Conservation (phyloP, 1,284 basidiomycete genomes). For the Sanghuangporus baumii region DNA sequence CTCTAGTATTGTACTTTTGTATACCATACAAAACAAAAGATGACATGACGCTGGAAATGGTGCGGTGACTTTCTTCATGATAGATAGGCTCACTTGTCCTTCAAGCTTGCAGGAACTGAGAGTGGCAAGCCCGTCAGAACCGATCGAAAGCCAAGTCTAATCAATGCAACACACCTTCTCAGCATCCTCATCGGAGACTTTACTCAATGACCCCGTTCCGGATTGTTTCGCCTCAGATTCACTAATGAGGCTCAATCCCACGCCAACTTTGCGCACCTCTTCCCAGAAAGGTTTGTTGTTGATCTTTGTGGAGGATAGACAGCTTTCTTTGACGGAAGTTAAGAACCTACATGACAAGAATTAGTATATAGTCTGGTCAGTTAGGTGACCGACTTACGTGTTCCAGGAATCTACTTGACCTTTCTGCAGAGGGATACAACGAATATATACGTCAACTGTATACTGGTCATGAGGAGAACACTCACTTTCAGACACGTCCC, state of each 20-base stretch:
- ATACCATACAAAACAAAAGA: neutral
- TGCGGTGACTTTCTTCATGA: no score
- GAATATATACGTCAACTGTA: neutral
- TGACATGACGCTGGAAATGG: neutral
- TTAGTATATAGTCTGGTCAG: neutral
- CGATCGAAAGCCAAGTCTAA: neutral
- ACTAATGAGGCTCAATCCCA: conserved; percentile 55
- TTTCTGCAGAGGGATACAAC: conserved; percentile 37
- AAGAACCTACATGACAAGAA: conserved; percentile 37
- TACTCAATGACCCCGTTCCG: conserved; percentile 42
- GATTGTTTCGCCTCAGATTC: conserved; percentile 51
- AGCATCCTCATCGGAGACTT: conserved; percentile 44
- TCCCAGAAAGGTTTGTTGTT: conserved; percentile 66
- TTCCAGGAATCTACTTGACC: conserved; percentile 80
- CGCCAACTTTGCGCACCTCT: conserved; percentile 45
- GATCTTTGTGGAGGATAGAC: conserved; percentile 36
- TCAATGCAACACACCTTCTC: conserved; percentile 33
- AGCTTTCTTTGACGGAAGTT: conserved; percentile 47
- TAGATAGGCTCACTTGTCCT: no score
- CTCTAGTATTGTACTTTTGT: neutral
- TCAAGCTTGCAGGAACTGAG: neutral
- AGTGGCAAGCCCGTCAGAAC: neutral
- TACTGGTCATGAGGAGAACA: neutral
- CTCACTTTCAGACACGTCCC: conserved; percentile 57
- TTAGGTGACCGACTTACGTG: conserved; percentile 35